Conservation (phyloP, 163 green algal species). For the Scenedesmus sp. region DNA sequence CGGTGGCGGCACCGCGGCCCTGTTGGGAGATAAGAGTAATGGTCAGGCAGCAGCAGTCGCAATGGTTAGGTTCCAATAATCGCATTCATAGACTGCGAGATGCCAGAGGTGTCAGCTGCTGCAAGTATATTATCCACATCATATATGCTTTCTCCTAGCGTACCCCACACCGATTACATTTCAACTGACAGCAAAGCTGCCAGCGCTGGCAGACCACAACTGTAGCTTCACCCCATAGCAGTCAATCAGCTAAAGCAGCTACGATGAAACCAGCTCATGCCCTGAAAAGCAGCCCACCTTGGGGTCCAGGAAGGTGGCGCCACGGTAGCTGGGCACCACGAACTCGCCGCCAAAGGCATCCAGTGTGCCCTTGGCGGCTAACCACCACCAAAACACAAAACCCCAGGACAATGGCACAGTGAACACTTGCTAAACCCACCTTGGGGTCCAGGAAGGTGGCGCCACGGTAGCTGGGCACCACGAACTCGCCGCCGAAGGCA, state of each 20-base stretch:
- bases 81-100: neutral
- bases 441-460: conserved; percentile 99
- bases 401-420: neutral
- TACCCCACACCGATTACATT: too few relatives aligned
- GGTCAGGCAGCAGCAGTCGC: neutral
- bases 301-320: conserved; percentile 98
- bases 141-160: too few relatives aligned
- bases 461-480: conserved; percentile 97
- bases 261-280: too few relatives aligned
- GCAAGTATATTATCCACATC: too few relatives aligned
- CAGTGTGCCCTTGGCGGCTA: neutral
- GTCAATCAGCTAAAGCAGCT: too few relatives aligned
- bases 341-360: conserved; percentile 97
- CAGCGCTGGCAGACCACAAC: too few relatives aligned
- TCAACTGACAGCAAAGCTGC: too few relatives aligned
- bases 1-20: conserved; percentile 96
- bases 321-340: conserved; percentile 97
- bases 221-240: neutral
- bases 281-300: conserved; percentile 76
- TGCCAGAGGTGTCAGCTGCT: neutral
- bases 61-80: neutral
- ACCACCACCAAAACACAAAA: neutral
- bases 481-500: conserved; percentile 96
- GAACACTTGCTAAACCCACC: conserved; percentile 53
- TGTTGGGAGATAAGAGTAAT: conserved; percentile 35